phyloP scores from a whole-genome alignment of 805 yeast species.

The Jamesozyma lodderae region DNA sequence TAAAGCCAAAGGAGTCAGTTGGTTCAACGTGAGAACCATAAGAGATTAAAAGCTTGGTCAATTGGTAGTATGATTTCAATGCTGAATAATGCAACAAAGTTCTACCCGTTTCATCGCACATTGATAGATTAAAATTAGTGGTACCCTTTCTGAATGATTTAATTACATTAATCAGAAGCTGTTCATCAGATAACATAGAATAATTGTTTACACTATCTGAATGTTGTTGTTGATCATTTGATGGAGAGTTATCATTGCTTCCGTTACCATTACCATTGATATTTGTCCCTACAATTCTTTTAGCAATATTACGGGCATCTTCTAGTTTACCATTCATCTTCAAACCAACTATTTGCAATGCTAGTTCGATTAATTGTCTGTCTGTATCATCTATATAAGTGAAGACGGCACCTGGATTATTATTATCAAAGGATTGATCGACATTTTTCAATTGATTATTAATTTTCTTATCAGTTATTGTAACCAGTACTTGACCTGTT shows the following conservation, averaged over 20 bases:
- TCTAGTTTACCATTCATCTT: slow-evolving; percentile 92
- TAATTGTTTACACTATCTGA: not conserved
- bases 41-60: slow-evolving; percentile 55
- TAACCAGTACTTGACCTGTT: slow-evolving; percentile 84
- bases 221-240: slow-evolving; percentile 2
- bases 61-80: slow-evolving; percentile 56
- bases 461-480: slow-evolving; percentile 41
- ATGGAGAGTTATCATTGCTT: slow-evolving; percentile 2
- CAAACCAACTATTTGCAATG: slow-evolving; percentile 88
- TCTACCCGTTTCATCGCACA: slow-evolving; percentile 75
- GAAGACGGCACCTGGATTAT: slow-evolving; percentile 40
- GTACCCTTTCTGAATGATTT: slow-evolving; percentile 44
- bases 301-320: slow-evolving; percentile 87
- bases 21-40: slow-evolving; percentile 59
- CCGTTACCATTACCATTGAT: not conserved
- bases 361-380: slow-evolving; percentile 83
- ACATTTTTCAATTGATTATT: slow-evolving; percentile 6
- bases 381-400: slow-evolving; percentile 93
- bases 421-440: slow-evolving; percentile 1
- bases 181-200: slow-evolving; percentile 28
- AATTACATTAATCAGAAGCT: slow-evolving; percentile 38
- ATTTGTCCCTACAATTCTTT: slow-evolving; percentile 65
- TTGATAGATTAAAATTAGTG: slow-evolving; percentile 31
- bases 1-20: slow-evolving; percentile 68
- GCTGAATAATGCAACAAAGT: slow-evolving; percentile 79